Conservation (phyloP, 176 grass and related monocot species). For the Oryza brachyantha region DNA sequence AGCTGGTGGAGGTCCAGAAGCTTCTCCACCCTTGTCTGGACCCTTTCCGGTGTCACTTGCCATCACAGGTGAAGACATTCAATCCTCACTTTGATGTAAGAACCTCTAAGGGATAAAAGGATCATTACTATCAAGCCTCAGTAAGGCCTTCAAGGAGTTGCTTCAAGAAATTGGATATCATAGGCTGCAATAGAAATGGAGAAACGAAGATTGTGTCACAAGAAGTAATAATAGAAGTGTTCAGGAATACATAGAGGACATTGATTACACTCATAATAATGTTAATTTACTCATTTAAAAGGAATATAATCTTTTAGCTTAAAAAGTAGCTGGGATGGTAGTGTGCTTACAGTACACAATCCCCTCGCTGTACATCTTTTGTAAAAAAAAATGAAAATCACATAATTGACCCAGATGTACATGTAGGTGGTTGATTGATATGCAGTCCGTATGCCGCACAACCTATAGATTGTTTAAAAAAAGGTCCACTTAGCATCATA, state of each 20-base stretch:
- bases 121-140: slow-evolving; percentile 37
- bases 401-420: background rate
- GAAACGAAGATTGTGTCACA: background rate
- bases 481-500: background rate
- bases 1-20: slow-evolving; percentile 31
- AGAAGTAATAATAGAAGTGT: background rate
- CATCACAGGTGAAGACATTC: slow-evolving; percentile 39
- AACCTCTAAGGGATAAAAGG: background rate
- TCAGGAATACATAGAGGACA: background rate
- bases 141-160: slow-evolving; percentile 4
- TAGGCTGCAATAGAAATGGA: slow-evolving; percentile 11
- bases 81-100: slow-evolving; percentile 28
- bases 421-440: background rate
- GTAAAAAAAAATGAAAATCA: background rate
- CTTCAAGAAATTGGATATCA: slow-evolving; percentile 10
- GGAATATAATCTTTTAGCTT: background rate
- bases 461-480: background rate
- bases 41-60: slow-evolving; percentile 45
- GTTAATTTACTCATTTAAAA: background rate
- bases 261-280: background rate
- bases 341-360: background rate
- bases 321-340: background rate
- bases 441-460: background rate
- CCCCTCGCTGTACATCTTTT: background rate
- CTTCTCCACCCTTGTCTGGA: slow-evolving; percentile 42